Conservation (phyloP, 139 green algal genomes). For the Picochlorum costavermella region DNA sequence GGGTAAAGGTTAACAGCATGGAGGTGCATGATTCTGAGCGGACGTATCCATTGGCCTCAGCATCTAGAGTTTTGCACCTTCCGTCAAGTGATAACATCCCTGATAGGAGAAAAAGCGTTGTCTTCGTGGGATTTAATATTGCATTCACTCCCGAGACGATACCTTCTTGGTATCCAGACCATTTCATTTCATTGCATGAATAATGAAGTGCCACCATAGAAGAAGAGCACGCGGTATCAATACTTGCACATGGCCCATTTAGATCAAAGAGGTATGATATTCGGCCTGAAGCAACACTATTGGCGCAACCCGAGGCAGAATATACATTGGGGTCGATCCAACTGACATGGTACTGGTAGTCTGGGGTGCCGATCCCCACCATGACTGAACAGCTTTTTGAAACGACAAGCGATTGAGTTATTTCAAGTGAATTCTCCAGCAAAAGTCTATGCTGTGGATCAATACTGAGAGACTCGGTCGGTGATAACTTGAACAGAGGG, state of each 20-base stretch:
- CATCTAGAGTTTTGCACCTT: slow-evolving; percentile 49
- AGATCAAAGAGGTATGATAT: slow-evolving; percentile 68
- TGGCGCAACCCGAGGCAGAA: slow-evolving; percentile 51
- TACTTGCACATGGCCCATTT: slow-evolving; percentile 46
- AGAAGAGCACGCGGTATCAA: slow-evolving; percentile 78
- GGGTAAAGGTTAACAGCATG: slow-evolving; percentile 15
- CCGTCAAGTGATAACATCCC: slow-evolving; percentile 35
- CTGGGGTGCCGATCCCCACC: slow-evolving; percentile 27
- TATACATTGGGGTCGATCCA: slow-evolving; percentile 37
- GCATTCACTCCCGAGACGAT: slow-evolving; percentile 53
- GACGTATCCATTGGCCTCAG: slow-evolving; percentile 50
- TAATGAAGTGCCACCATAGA: slow-evolving; percentile 61
- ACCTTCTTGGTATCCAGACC: slow-evolving; percentile 12
- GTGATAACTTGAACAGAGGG: slow-evolving; percentile 42
- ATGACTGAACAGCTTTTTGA: slow-evolving; percentile 15
- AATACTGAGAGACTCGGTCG: slow-evolving; percentile 31
- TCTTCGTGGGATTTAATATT: slow-evolving; percentile 56
- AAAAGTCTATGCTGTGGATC: slow-evolving; percentile 72
- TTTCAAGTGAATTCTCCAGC: slow-evolving; percentile 39
- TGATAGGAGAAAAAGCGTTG: slow-evolving; percentile 48
- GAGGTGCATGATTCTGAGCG: slow-evolving; percentile 31
- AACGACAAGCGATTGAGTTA: neutral
- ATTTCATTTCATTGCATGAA: slow-evolving; percentile 26
- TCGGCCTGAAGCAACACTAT: slow-evolving; percentile 38
- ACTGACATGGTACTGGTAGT: slow-evolving; percentile 12